phyloP scores from a whole-genome alignment of 2,329 filamentous ascomycete species.

The Cladosporium sp. region DNA sequence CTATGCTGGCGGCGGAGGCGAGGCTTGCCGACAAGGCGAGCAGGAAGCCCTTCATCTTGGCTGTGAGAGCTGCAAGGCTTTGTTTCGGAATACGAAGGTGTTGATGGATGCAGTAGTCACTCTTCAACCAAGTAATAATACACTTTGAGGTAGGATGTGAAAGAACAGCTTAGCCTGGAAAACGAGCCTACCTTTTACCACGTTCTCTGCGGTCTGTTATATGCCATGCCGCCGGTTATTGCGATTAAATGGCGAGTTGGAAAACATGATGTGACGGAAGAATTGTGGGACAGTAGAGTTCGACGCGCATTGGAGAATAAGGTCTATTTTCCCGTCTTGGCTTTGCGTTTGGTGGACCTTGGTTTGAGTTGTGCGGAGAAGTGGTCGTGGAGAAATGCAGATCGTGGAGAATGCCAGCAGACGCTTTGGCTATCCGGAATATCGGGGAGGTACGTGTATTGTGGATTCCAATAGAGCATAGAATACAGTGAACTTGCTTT shows the following conservation, averaged over 20 bases:
- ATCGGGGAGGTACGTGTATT: too few species aligned
- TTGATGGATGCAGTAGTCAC: too few species aligned
- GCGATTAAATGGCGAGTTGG: too few species aligned
- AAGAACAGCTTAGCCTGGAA: too few species aligned
- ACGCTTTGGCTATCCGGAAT: neutral
- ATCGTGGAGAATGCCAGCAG: neutral
- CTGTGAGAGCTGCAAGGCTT: neutral
- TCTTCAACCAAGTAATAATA: too few species aligned
- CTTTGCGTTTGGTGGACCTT: neutral
- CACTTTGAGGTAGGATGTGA: too few species aligned
- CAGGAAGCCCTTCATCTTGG: constrained; percentile 10
- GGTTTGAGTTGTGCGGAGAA: neutral
- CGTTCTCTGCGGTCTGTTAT: too few species aligned
- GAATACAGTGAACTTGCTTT: too few species aligned
- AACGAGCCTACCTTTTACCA: too few species aligned
- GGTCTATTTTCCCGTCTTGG: constrained; percentile 9
- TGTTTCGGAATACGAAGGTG: too few species aligned
- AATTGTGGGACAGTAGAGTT: constrained; percentile 2
- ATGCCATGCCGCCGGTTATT: too few species aligned
- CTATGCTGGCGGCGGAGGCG: constrained; percentile 11
- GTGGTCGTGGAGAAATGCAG: constrained; percentile 5
- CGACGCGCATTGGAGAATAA: neutral
- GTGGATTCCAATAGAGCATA: too few species aligned
- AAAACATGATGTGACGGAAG: constrained; percentile 8
- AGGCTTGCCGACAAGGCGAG: constrained; percentile 4